Evolutionary conservation across 352 stramenopile species (phyloP), one percentile per base, ranked within the genome.

Genomic region (Phytophthora tentaculata): DNA sequence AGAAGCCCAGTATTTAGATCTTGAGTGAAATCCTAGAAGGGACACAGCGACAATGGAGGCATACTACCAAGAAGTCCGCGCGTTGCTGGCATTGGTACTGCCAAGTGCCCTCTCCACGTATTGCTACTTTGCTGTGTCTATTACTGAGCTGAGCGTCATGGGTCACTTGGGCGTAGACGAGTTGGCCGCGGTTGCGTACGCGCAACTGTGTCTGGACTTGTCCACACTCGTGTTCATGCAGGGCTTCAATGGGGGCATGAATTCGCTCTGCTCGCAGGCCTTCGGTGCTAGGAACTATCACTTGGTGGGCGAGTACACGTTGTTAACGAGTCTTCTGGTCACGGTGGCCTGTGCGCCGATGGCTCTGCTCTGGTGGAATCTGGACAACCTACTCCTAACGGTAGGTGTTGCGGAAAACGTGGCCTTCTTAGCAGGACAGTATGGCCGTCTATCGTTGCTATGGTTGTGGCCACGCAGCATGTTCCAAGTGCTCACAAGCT

Each of bases 201-300:
- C 86, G 55, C 84, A 91, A 49, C 76, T 95, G 65, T 83, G 84
- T 48, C 77, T 94, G 32, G 83, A 94, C 55, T 80, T 95, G 41
- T 85, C 80, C 20, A 88, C 81, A 17, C 79, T 91, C 47, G 76
- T 94, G 24, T 89, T 95, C 67, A 91, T 91, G 78, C 86, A 92
- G 56, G 79, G 86, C 32, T 91, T 95, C 64, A 90, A 90, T 48
- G 74, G 80, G 17, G 86, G 84, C 26, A 83, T 93, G 62, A 95
- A 91, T 64, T 73, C 86, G 61, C 84, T 96, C 12, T 92, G 79
- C 66, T 92, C 86, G 24, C 89, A 96, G 57, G 89, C 89, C n/a
- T 92, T 93, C 52, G 89, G 89, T 12, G 86, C 89, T 54, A 86
- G 84, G 53, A 96, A 96, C 61, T 93, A 71, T 47, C 73, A 81